These are phyloP conservation scores for Boletus reticuloceps DNA, from an alignment of 768 basidiomycete species.

Conservation along the genomic window DNA sequence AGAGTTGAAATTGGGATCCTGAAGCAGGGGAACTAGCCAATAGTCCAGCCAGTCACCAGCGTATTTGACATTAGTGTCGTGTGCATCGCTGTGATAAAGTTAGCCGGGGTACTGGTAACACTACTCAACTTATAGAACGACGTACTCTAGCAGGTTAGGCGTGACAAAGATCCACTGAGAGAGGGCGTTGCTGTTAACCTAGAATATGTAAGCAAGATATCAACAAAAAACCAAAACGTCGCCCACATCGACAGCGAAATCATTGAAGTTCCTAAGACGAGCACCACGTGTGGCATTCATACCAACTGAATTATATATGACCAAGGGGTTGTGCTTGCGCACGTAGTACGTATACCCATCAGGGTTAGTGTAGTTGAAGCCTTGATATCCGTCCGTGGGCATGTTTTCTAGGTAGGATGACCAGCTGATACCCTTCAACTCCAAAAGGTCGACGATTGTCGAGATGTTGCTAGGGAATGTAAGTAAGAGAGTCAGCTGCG, in stretches of 20 bases:
- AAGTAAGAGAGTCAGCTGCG: background rate
- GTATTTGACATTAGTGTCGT: no score
- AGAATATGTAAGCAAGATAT: slow-evolving; percentile 3
- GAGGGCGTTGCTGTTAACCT: slow-evolving; percentile 38
- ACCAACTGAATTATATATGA: slow-evolving; percentile 51
- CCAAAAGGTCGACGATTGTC: slow-evolving; percentile 57
- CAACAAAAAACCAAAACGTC: background rate
- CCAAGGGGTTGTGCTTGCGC: slow-evolving; percentile 53
- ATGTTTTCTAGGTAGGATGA: slow-evolving; percentile 58
- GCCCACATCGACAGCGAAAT: slow-evolving; percentile 52
- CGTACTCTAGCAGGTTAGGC: slow-evolving; percentile 46
- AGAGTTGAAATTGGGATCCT: no score
- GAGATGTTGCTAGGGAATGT: slow-evolving; percentile 48
- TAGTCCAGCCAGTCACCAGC: no score
- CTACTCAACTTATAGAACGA: background rate
- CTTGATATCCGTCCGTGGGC: slow-evolving; percentile 46
- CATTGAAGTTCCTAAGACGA: slow-evolving; percentile 57
- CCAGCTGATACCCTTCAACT: slow-evolving; percentile 57
- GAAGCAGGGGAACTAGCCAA: no score
- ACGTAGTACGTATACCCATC: slow-evolving; percentile 46
- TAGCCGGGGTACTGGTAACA: background rate
- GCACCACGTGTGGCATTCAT: slow-evolving; percentile 37
- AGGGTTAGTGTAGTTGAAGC: slow-evolving; percentile 33
- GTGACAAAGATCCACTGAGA: slow-evolving; percentile 64
- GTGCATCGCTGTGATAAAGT: no score